These are phyloP conservation scores for Claviceps arundinis DNA, from an alignment of 2,329 filamentous ascomycete genomes.

Conservation along the genomic window DNA sequence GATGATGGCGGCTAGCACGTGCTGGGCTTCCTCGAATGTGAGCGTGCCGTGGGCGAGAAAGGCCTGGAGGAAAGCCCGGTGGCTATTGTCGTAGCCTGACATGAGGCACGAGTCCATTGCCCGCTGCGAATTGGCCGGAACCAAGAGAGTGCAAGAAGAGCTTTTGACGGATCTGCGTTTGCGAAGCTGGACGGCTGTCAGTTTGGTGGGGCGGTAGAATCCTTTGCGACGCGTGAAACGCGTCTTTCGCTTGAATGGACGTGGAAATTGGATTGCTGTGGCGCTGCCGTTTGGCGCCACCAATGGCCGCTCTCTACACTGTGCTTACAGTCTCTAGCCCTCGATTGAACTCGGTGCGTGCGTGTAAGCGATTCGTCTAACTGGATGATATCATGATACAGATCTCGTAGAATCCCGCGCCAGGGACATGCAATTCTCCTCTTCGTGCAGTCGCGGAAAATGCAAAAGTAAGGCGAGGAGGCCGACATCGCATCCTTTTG, in stretches of 20 bases:
- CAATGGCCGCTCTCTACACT: too few species aligned
- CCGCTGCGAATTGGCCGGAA: background rate
- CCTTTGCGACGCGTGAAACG: background rate
- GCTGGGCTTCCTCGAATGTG: constrained; percentile 59
- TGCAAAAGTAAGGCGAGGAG: too few species aligned
- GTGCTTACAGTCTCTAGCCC: too few species aligned
- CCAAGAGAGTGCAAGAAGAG: background rate
- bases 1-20: constrained; percentile 64
- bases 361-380: too few species aligned
- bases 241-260: background rate
- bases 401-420: too few species aligned
- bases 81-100: constrained; percentile 41
- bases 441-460: too few species aligned
- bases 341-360: too few species aligned
- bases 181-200: background rate
- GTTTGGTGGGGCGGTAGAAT: too few species aligned
- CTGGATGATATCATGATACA: too few species aligned
- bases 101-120: constrained; percentile 18
- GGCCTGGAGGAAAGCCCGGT: constrained; percentile 84
- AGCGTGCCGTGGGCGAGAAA: constrained; percentile 68
- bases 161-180: background rate
- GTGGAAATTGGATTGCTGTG: background rate
- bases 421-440: too few species aligned
- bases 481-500: too few species aligned
- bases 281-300: background rate